Evolutionary conservation across 2,329 filamentous ascomycete species (phyloP).

Genomic region (Penicillium verrucosum): DNA sequence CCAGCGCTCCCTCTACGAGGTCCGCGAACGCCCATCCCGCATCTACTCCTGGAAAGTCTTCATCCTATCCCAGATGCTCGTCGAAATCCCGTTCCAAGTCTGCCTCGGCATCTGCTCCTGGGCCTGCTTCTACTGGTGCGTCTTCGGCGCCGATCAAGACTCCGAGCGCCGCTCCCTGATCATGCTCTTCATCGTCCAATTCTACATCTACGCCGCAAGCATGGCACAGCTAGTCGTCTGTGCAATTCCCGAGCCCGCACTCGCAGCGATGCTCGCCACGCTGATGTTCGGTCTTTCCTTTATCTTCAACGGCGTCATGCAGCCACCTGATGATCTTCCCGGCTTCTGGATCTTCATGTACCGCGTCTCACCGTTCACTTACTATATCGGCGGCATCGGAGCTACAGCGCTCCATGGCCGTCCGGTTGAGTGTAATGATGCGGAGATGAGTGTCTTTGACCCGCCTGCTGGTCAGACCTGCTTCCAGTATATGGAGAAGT

Average conservation of each 20-base stretch:
- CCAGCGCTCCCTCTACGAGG: conserved; percentile 76
- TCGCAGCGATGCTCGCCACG: conserved; percentile 17
- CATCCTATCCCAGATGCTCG: conserved; percentile 76
- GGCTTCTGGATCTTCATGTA: conserved; percentile 61
- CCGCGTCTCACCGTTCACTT: conserved; percentile 57
- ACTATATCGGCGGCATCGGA: conserved; percentile 58
- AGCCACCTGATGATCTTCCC: conserved; percentile 63
- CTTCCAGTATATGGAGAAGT: conserved; percentile 53
- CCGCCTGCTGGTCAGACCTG: conserved; percentile 59
- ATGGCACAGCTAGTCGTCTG: conserved; percentile 17
- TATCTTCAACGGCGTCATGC: conserved; percentile 52
- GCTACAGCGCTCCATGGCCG: conserved; percentile 66
- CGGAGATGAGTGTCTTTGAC: conserved; percentile 65
- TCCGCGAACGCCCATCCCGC: conserved; percentile 76
- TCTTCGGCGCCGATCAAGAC: conserved; percentile 14
- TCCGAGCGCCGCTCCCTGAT: conserved; percentile 16
- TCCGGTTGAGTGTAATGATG: conserved; percentile 60
- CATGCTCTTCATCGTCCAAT: conserved; percentile 23
- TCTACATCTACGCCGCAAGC: conserved; percentile 18
- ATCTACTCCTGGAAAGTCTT: conserved; percentile 82
- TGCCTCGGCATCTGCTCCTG: conserved; percentile 20
- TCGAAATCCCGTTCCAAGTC: conserved; percentile 78
- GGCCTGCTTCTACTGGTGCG: conserved; percentile 23
- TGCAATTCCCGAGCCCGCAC: conserved; percentile 12
- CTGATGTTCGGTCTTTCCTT: conserved; percentile 20